Conservation (phyloP, 2,329 filamentous ascomycete genomes). For the Trichothecium sympodiale region DNA sequence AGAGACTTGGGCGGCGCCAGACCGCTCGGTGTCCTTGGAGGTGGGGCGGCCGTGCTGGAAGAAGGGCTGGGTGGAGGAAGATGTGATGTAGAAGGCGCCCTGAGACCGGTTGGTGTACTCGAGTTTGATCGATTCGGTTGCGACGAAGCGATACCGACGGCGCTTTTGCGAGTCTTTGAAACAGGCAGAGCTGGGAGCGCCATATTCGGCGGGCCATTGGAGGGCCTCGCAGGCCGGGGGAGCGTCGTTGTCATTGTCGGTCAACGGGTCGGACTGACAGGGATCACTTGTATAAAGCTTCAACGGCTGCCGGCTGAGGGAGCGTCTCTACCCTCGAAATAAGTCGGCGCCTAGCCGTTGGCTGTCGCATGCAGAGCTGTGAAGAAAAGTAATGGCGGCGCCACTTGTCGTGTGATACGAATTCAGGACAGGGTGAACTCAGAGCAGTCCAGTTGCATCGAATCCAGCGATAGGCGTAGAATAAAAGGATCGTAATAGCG, state of each 20-base stretch:
- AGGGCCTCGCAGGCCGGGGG: conserved; percentile 55
- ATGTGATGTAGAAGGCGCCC: conserved; percentile 46
- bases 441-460: too few relatives aligned
- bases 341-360: too few relatives aligned
- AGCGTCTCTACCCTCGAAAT: too few relatives aligned
- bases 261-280: not conserved
- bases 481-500: too few relatives aligned
- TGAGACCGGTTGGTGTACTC: conserved; percentile 42
- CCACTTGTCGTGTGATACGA: too few relatives aligned
- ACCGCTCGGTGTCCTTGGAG: conserved; percentile 42
- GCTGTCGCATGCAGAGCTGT: too few relatives aligned
- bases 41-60: conserved; percentile 41
- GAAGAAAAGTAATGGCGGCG: too few relatives aligned
- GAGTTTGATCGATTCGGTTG: conserved; percentile 26
- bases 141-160: conserved; percentile 30
- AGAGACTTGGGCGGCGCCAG: conserved; percentile 46
- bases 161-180: conserved; percentile 61
- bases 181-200: conserved; percentile 66
- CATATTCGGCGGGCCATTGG: conserved; percentile 59
- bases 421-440: too few relatives aligned
- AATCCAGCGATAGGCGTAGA: too few relatives aligned
- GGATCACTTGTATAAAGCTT: not conserved
- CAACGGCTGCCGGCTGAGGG: too few relatives aligned
- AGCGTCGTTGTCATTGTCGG: conserved; percentile 36
- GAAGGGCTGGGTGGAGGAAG: conserved; percentile 42